Evolutionary conservation across 139 green algal species (phyloP).

Genomic region (Picochlorum costavermella): DNA sequence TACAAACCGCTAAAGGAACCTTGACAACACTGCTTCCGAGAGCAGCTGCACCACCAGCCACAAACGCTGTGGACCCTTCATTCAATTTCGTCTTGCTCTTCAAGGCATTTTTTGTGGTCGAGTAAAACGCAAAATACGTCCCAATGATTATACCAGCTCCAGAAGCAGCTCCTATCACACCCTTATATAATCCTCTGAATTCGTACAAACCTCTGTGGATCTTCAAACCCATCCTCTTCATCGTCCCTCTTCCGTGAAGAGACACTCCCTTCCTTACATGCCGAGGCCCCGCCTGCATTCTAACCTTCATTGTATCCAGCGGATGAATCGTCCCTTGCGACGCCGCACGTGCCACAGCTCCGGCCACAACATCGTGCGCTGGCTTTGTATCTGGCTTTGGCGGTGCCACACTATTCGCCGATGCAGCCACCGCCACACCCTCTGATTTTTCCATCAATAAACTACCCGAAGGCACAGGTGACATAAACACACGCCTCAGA

Average conservation of each 20-base stretch:
- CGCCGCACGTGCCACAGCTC: conserved; percentile 69
- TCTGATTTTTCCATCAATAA: not conserved
- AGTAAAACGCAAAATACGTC: conserved; percentile 90
- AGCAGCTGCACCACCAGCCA: conserved; percentile 62
- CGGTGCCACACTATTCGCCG: not conserved
- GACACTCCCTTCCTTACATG: too few species aligned
- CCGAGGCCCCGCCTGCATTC: conserved; percentile 21
- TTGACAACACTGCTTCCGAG: conserved; percentile 74
- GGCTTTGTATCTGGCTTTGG: conserved; percentile 17
- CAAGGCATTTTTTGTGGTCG: conserved; percentile 51
- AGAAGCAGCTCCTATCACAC: conserved; percentile 75
- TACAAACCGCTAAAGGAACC: conserved; percentile 84
- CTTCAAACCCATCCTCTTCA: not conserved
- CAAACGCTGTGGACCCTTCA: conserved; percentile 58
- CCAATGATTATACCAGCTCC: conserved; percentile 91
- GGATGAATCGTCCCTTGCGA: conserved; percentile 87
- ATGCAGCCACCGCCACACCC: conserved; percentile 1
- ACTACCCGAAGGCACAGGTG: not conserved
- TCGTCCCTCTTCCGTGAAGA: too few species aligned
- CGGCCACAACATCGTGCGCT: conserved; percentile 69
- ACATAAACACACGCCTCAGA: conserved; percentile 16
- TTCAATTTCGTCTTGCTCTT: conserved; percentile 28
- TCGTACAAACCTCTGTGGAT: conserved; percentile 15
- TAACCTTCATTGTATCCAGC: conserved; percentile 86
- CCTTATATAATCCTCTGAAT: conserved; percentile 39